Percentiles rank a stretch among this genome's conserved stretches.
phyloP scores from a whole-genome alignment of 129 eudicot genomes.

The Chrysanthemum makinoi region DNA sequence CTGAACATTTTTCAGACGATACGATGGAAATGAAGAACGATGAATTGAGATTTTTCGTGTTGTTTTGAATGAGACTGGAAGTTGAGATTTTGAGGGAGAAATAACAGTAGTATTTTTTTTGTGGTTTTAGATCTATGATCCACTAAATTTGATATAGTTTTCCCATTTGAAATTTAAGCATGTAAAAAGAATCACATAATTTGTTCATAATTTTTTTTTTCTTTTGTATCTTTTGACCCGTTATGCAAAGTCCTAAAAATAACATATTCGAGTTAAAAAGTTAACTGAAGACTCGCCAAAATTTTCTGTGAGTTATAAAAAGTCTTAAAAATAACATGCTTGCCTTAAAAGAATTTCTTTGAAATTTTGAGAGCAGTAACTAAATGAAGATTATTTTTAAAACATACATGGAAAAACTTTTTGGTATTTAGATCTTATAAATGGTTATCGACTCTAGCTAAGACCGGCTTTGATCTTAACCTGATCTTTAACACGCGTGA shows the following conservation, averaged over 20 bases:
- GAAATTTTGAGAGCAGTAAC: too few species aligned
- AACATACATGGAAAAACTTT: too few species aligned
- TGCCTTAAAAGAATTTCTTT: too few species aligned
- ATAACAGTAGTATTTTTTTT: conserved; percentile 7
- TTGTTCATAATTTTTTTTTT: background rate
- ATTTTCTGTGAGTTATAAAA: too few species aligned
- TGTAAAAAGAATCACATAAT: background rate
- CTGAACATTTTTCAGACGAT: conserved; percentile 28
- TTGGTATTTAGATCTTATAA: too few species aligned
- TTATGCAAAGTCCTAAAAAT: background rate
- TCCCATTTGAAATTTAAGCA: background rate
- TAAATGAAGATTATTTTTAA: too few species aligned
- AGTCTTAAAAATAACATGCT: background rate
- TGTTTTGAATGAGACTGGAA: background rate
- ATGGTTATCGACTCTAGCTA: too few species aligned
- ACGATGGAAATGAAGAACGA: conserved; percentile 2
- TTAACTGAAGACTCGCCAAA: too few species aligned
- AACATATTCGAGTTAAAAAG: too few species aligned
- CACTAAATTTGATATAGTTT: background rate
- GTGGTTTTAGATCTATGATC: conserved; percentile 26
- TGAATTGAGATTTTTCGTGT: background rate
- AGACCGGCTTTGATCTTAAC: too few species aligned
- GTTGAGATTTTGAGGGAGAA: conserved; percentile 28
- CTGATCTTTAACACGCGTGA: too few species aligned
- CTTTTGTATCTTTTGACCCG: background rate